Conservation (phyloP, 2,329 filamentous ascomycete species). For the Fusarium pseudoanthophilum region DNA sequence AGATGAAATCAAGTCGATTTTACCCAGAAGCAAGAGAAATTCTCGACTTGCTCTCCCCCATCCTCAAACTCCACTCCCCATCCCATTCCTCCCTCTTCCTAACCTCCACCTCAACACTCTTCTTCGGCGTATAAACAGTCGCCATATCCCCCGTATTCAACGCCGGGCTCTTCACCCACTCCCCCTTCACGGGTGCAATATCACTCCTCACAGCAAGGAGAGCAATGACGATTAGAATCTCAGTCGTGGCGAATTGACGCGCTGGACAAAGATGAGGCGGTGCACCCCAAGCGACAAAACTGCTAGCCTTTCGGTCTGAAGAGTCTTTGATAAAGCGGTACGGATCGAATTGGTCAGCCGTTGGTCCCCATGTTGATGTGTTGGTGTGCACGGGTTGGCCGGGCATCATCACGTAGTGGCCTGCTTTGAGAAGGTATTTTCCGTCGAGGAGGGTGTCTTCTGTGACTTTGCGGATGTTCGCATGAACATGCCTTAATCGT, state of each 20-base stretch:
- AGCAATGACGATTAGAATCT: constrained; percentile 41
- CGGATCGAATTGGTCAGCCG: constrained; percentile 37
- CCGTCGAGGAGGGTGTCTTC: constrained; percentile 50
- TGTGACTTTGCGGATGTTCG: constrained; percentile 41
- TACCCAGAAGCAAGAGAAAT: constrained; percentile 42
- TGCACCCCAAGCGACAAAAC: constrained; percentile 47
- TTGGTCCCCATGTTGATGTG: constrained; percentile 48
- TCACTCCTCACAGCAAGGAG: constrained; percentile 15
- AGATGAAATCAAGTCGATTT: fast-evolving
- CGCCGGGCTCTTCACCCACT: constrained; percentile 17
- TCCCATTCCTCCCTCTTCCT: constrained; percentile 14
- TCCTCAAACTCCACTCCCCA: constrained; percentile 35
- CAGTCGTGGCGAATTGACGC: constrained; percentile 44
- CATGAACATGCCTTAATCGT: constrained; percentile 11
- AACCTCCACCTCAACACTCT: constrained; percentile 23
- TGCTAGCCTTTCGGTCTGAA: constrained; percentile 31
- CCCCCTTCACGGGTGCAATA: background rate
- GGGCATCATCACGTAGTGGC: constrained; percentile 51
- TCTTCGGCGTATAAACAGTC: constrained; percentile 26
- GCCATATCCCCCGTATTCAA: constrained; percentile 15
- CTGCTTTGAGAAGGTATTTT: constrained; percentile 51
- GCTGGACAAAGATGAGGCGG: constrained; percentile 46
- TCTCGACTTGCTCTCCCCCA: constrained; percentile 42
- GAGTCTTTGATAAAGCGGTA: constrained; percentile 23
- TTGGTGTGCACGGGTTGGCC: constrained; percentile 46